These are phyloP conservation scores for Irpex rosettiformis DNA, from an alignment of 1,284 basidiomycete species.

Conservation along the genomic window DNA sequence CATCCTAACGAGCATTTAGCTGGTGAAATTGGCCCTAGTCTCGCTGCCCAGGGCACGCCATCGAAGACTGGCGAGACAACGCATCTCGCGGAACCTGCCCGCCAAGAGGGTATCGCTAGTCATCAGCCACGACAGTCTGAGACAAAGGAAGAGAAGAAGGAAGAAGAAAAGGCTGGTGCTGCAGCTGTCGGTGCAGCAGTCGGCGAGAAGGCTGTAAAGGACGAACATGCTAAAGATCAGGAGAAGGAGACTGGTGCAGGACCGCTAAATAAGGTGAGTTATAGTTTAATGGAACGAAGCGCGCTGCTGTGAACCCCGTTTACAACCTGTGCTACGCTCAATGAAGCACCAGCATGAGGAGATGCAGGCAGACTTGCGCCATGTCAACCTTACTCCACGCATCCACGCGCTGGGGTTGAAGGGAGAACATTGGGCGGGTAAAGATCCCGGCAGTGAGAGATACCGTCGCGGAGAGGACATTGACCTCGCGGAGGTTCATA, in stretches of 20 bases:
- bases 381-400: conserved; percentile 17
- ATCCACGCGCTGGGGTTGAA: conserved; percentile 23
- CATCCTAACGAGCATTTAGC: conserved; percentile 26
- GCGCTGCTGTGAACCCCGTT: too few species aligned
- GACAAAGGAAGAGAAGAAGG: not conserved
- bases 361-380: conserved; percentile 21
- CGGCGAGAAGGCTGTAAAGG: conserved; percentile 9
- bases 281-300: too few species aligned
- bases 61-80: conserved; percentile 11
- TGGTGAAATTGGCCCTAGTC: not conserved
- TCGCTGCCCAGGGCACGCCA: not conserved
- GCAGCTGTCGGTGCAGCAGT: conserved; percentile 8
- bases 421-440: conserved; percentile 20
- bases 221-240: conserved; percentile 8
- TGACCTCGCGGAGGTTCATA: conserved; percentile 14
- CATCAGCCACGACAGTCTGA: not conserved
- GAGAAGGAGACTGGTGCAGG: conserved; percentile 9
- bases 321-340: too few species aligned
- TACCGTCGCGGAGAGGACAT: conserved; percentile 16
- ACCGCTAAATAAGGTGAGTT: conserved; percentile 22
- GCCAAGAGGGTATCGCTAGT: not conserved
- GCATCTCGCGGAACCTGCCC: conserved; percentile 8
- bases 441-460: conserved; percentile 16
- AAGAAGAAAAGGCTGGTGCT: not conserved
- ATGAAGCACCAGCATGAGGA: conserved; percentile 17